Conservation (phyloP, 2,329 filamentous ascomycete species). For the Sporothrix protearum region DNA sequence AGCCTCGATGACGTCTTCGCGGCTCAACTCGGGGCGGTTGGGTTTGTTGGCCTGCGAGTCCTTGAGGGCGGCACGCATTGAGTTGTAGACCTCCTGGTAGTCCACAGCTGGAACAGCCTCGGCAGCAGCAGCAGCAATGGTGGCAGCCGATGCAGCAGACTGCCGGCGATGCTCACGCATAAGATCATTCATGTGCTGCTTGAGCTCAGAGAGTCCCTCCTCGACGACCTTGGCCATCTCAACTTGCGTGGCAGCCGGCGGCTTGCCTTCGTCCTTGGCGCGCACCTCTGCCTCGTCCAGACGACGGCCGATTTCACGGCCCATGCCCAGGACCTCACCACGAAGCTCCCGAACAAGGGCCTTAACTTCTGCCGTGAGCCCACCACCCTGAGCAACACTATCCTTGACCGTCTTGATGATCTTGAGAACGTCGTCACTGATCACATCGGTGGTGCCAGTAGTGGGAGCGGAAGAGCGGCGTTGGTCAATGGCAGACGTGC, state of each 20-base stretch:
- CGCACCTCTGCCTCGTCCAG: conserved; percentile 71
- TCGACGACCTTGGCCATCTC: conserved; percentile 76
- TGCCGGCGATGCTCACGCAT: conserved; percentile 71
- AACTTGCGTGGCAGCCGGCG: conserved; percentile 56
- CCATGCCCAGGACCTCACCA: conserved; percentile 92
- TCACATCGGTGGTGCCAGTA: conserved; percentile 50
- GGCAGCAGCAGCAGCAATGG: conserved; percentile 46
- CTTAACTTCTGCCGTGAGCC: conserved; percentile 88
- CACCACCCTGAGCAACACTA: conserved; percentile 81
- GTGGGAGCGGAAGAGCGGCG: conserved; percentile 46
- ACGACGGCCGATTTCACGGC: conserved; percentile 79
- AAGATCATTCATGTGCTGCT: conserved; percentile 75
- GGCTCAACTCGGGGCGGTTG: conserved; percentile 54
- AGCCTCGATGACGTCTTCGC: conserved; percentile 81
- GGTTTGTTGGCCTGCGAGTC: conserved; percentile 54
- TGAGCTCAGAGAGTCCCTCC: conserved; percentile 75
- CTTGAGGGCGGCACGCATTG: conserved; percentile 70
- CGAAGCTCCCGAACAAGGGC: conserved; percentile 83
- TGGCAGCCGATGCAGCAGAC: conserved; percentile 53
- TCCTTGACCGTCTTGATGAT: conserved; percentile 86
- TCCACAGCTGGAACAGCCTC: conserved; percentile 58
- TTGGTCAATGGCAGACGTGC: conserved; percentile 38
- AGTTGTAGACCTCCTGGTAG: conserved; percentile 80
- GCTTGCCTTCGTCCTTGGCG: conserved; percentile 44
- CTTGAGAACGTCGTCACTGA: conserved; percentile 76